Evolutionary conservation across 108 stramenopile species (phyloP).

Genomic region (Discostella pseudostelligera): DNA sequence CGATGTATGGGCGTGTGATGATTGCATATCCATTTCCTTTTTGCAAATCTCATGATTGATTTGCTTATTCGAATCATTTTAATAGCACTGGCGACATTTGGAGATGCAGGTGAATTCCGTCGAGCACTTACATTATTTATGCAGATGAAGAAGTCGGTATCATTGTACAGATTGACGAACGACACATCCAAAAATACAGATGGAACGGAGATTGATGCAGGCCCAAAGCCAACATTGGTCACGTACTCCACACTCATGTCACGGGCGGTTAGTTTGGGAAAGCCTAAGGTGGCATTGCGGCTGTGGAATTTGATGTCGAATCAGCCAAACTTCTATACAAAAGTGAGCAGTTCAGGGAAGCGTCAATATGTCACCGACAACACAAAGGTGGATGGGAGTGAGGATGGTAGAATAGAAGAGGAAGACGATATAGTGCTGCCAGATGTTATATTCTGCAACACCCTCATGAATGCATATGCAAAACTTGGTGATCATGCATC

Average conservation of each 20-base stretch:
- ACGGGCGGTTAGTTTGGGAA: conserved; percentile 69
- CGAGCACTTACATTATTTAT: conserved; percentile 78
- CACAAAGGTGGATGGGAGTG: neutral
- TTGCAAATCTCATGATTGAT: no score
- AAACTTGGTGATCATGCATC: conserved; percentile 63
- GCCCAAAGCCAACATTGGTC: conserved; percentile 72
- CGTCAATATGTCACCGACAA: neutral
- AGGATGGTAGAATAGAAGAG: conserved; percentile 4
- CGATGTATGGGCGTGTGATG: neutral
- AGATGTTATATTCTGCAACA: conserved; percentile 83
- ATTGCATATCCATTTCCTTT: conserved; percentile 51
- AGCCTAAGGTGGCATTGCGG: conserved; percentile 74
- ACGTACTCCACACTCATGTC: conserved; percentile 90
- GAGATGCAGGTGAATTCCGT: conserved; percentile 74
- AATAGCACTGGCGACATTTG: conserved; percentile 78
- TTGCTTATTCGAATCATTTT: conserved; percentile 73
- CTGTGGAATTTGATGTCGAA: conserved; percentile 75
- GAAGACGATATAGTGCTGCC: conserved; percentile 35
- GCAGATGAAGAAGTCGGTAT: conserved; percentile 74
- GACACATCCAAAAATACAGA: neutral
- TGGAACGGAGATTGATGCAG: neutral
- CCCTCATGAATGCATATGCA: conserved; percentile 85
- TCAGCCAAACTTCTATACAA: conserved; percentile 58
- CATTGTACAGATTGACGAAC: conserved; percentile 19
- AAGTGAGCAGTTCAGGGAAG: conserved; percentile 16